These are phyloP conservation scores for Zostera marina DNA, from an alignment of 116 monocot genomes.

Conservation along the genomic window DNA sequence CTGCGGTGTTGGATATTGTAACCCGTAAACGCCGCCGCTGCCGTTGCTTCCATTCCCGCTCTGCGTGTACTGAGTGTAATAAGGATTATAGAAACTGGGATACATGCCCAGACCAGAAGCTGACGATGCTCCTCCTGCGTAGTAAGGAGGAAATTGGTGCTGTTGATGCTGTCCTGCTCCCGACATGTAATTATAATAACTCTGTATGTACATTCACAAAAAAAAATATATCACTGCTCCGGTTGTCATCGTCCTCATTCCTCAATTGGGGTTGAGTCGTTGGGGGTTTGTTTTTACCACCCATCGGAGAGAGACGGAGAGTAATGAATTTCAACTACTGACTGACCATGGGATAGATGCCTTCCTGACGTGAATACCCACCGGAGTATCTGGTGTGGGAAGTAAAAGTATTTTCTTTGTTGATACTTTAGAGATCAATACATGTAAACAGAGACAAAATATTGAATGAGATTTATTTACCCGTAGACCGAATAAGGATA, in stretches of 20 bases:
- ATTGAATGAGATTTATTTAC: slow-evolving; percentile 2
- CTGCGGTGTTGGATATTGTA: slow-evolving; percentile 10
- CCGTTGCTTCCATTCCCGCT: not conserved
- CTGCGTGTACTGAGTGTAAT: slow-evolving; percentile 3
- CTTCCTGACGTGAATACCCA: slow-evolving; percentile 23
- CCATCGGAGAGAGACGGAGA: not conserved
- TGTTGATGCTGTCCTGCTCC: slow-evolving; percentile 10
- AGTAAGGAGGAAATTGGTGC: slow-evolving; percentile 16
- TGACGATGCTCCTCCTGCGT: slow-evolving; percentile 3
- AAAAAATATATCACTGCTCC: not conserved
- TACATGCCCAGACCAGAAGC: slow-evolving; percentile 12
- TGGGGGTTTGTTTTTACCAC: too few species aligned
- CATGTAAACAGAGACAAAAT: not conserved
- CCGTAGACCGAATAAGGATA: slow-evolving; percentile 17
- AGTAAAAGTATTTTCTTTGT: not conserved
- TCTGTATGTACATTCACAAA: slow-evolving; percentile 8
- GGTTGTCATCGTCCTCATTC: not conserved
- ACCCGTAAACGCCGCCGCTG: not conserved
- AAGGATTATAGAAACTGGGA: slow-evolving; percentile 22
- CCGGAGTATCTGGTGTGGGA: slow-evolving; percentile 23
- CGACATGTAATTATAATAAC: slow-evolving; percentile 17
- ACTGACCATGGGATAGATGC: slow-evolving; percentile 38
- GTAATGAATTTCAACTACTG: not conserved
- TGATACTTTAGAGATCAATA: not conserved
- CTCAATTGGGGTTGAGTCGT: not conserved